Conservation (phyloP, 306 rosid genomes). For the Rubus parviflorus region DNA sequence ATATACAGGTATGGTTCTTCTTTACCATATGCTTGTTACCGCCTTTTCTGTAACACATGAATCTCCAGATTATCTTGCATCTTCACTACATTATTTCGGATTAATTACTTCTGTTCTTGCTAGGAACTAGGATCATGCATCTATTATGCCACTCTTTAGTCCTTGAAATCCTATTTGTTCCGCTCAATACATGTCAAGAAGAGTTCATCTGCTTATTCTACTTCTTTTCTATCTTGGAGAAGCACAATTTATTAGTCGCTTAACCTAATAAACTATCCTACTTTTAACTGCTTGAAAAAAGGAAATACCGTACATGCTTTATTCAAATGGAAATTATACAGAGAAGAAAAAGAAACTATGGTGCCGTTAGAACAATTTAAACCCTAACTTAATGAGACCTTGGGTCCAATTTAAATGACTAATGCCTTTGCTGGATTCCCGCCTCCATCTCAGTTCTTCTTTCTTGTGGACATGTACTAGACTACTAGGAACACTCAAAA, state of each 20-base stretch:
- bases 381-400: not conserved
- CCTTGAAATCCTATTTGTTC: no score
- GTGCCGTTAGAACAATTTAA: not conserved
- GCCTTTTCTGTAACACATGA: not conserved
- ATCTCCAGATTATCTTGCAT: conserved; percentile 9
- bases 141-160: not conserved
- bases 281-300: not conserved
- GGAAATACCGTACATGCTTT: not conserved
- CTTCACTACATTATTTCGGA: conserved; percentile 2
- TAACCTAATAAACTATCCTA: no score
- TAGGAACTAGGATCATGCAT: conserved; percentile 6
- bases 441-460: not conserved
- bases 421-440: not conserved
- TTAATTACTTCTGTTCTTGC: not conserved
- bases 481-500: not conserved
- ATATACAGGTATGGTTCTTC: conserved; percentile 66
- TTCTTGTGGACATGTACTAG: not conserved
- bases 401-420: not conserved
- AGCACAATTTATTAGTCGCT: no score
- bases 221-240: no score
- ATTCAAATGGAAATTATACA: not conserved
- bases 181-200: no score
- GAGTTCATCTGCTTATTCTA: no score
- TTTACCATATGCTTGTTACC: conserved; percentile 5
- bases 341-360: not conserved